Base-by-base conservation (phyloP, 2,329 filamentous ascomycete genomes). In the Aspergillus neotritici region DNA sequence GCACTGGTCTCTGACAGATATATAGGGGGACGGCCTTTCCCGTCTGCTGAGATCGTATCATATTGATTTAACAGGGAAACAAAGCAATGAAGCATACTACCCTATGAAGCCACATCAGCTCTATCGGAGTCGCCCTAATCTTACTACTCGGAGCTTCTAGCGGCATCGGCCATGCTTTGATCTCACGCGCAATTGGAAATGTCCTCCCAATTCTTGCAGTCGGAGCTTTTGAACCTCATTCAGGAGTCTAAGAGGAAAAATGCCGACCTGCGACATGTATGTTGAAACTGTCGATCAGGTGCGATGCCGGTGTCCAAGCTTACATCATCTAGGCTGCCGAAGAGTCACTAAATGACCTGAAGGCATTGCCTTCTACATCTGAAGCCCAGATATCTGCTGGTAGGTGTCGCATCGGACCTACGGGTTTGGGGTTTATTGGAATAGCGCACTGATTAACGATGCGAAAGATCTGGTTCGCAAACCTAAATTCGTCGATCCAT, bases 161-260 rank as follows among this genome's bases (percentile, higher is more conserved):
- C 40, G 47, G 47, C 48, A 28, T 51, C 46, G 56, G 62, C 53
- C 50, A 64, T 64, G 61, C 48, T 56, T 49, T 62, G 51, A 60
- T 52, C 42, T 50, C 49, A 35, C 48, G 41, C 43, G 41, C 40
- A 48, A 45, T 54, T 60, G 58, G 64, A 66, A 83, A 95, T 95
- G 89, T 94, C 89, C 67, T 84, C 88, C 59, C 87, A 94, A 78
- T 83, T 95, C 61, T 78, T 96, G 60, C 82, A 84, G 62, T 83
- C 86, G 46, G 90, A 96, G 78, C 80, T 96, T 65, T 80, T 84
- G 61, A 94, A 87, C 71, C 80, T 96, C 65, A 84, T 95, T 58
- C 87, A 94, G 68, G 93, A 98, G 73, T 93, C 90, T 64, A 97
- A 94, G 70, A 81, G 91, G 60, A 97, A 94, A 70, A 85, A 96